Conservation (phyloP, 371 early-diverging fungal species). For the Funneliformis caledonium region DNA sequence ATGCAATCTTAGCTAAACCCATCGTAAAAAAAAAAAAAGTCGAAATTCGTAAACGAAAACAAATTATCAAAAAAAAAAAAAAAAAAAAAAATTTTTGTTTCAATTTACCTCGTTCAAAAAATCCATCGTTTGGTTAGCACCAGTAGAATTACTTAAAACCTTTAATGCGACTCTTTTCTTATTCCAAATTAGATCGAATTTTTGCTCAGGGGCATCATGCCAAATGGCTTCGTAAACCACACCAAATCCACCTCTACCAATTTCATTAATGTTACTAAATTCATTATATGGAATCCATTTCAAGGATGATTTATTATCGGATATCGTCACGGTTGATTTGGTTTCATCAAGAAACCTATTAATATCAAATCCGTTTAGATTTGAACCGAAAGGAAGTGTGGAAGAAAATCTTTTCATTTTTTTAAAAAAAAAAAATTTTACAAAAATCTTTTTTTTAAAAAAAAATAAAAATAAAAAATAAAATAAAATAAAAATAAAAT, state of each 20-base stretch:
- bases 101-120: slow-evolving; percentile 17
- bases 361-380: background rate
- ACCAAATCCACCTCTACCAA: slow-evolving; percentile 36
- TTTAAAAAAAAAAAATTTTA: background rate
- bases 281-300: slow-evolving; percentile 27
- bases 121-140: background rate
- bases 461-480: background rate
- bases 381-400: background rate
- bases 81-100: background rate
- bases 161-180: slow-evolving; percentile 22
- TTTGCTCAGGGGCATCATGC: slow-evolving; percentile 26
- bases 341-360: slow-evolving; percentile 18
- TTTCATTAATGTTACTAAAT: slow-evolving; percentile 26
- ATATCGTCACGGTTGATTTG: background rate
- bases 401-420: slow-evolving; percentile 21
- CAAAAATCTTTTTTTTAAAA: background rate
- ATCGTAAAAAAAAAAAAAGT: background rate
- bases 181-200: slow-evolving; percentile 26
- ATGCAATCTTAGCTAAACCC: background rate
- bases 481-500: background rate
- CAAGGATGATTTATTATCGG: background rate
- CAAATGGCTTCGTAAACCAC: slow-evolving; percentile 34
- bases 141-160: background rate
- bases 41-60: background rate
- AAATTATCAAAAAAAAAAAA: background rate